Percentiles rank a stretch among this genome's conserved stretches.
Conservation (phyloP, 306 rosid genomes). For the Quercus cerris region DNA sequence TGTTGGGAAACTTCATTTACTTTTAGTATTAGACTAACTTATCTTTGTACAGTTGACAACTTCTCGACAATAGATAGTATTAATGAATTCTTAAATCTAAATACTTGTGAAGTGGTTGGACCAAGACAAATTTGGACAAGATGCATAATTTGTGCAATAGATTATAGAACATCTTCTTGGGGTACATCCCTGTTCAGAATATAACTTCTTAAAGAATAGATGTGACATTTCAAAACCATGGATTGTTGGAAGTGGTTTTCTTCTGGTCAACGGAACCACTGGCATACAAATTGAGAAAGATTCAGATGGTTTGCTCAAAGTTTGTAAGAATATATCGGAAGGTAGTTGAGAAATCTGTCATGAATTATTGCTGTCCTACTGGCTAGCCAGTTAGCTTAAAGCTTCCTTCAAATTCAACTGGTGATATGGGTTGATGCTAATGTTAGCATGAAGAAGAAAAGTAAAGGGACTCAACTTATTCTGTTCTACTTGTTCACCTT, state of each 20-base stretch:
- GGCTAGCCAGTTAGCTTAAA: conserved; percentile 70
- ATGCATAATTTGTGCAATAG: conserved; percentile 84
- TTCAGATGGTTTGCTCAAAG: conserved; percentile 7
- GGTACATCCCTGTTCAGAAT: conserved; percentile 44
- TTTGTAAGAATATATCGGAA: too few species aligned
- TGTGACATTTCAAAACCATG: conserved; percentile 41
- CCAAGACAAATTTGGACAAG: conserved; percentile 88
- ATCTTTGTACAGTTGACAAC: conserved; percentile 14
- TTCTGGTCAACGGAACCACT: conserved; percentile 46
- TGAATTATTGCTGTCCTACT: conserved; percentile 60
- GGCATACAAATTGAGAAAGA: conserved; percentile 50
- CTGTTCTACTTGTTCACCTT: conserved; percentile 29
- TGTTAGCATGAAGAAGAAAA: background rate
- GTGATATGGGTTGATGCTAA: conserved; percentile 42
- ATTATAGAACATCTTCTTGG: conserved; percentile 72
- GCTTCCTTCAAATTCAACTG: conserved; percentile 64
- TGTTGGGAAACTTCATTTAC: too few species aligned
- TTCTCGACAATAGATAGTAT: conserved; percentile 50
- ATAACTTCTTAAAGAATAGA: conserved; percentile 57
- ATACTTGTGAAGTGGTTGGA: conserved; percentile 66
- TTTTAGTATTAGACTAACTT: too few species aligned
- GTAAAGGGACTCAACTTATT: too few species aligned
- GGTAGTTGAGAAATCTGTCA: background rate
- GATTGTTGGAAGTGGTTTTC: conserved; percentile 69
- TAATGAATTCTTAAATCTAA: conserved; percentile 61